Percentiles rank a stretch among this genome's conserved stretches.
phyloP scores from a whole-genome alignment of 441 rosid species.

The Biscutella laevigata region DNA sequence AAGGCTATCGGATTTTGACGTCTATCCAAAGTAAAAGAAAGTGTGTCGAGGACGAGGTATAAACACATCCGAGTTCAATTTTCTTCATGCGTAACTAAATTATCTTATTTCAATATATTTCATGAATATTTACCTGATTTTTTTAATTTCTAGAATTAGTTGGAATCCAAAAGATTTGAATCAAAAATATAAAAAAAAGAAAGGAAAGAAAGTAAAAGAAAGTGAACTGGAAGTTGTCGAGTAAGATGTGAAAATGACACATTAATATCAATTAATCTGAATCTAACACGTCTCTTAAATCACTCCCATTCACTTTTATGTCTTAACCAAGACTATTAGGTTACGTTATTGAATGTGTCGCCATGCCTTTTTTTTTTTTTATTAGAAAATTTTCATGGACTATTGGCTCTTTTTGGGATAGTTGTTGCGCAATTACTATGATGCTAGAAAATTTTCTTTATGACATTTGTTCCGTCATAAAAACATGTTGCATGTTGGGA shows the following conservation, averaged over 20 bases:
- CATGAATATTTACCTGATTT: too few species aligned
- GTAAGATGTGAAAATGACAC: conserved; percentile 19
- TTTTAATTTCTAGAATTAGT: not conserved
- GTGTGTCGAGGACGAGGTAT: too few species aligned
- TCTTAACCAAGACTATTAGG: conserved; percentile 6
- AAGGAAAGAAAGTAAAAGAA: conserved; percentile 10
- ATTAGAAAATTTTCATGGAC: not conserved
- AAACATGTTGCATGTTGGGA: too few species aligned
- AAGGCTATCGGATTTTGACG: too few species aligned
- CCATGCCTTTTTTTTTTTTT: conserved; percentile 1
- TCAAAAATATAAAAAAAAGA: not conserved
- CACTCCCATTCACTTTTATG: conserved; percentile 12
- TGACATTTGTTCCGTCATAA: conserved; percentile 10
- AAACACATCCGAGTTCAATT: too few species aligned
- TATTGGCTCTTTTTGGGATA: not conserved
- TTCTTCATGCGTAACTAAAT: too few species aligned
- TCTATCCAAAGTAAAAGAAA: too few species aligned
- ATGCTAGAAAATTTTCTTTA: conserved; percentile 5
- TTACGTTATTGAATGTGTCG: conserved; percentile 11
- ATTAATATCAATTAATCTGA: not conserved
- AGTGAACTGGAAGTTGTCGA: conserved; percentile 4
- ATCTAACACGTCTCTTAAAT: conserved; percentile 22
- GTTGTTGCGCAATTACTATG: conserved; percentile 18
- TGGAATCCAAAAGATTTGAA: not conserved
- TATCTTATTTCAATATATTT: too few species aligned